Evolutionary conservation across 768 basidiomycete genomes (phyloP).

Genomic region (Tricholoma flavovirens): DNA sequence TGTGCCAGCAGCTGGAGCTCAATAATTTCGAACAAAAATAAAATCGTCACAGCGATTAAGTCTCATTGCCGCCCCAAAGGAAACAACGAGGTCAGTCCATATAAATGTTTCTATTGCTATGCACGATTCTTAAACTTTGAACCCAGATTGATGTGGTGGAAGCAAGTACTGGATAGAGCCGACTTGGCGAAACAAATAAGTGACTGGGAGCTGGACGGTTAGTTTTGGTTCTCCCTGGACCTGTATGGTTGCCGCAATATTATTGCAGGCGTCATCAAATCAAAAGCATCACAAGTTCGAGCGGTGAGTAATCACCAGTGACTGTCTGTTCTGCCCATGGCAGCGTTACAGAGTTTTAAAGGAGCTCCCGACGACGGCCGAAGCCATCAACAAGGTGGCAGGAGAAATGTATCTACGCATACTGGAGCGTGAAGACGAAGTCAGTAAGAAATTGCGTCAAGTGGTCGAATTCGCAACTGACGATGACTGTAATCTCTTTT

Average conservation of each 20-base stretch:
- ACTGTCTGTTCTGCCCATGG: neutral
- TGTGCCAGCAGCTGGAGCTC: slow-evolving; percentile 21
- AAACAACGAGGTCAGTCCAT: slow-evolving; percentile 8
- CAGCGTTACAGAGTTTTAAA: slow-evolving; percentile 11
- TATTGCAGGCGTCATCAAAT: slow-evolving; percentile 5
- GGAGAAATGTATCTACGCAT: slow-evolving; percentile 6
- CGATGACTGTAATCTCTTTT: slow-evolving; percentile 9
- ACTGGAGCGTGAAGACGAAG: slow-evolving; percentile 11
- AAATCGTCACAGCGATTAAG: slow-evolving; percentile 19
- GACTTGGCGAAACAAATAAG: slow-evolving; percentile 9
- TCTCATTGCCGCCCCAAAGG: slow-evolving; percentile 6
- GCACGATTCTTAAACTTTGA: neutral
- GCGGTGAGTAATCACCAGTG: slow-evolving; percentile 1
- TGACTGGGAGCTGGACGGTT: slow-evolving; percentile 11
- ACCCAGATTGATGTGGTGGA: slow-evolving; percentile 7
- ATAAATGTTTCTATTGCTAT: neutral
- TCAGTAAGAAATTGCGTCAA: slow-evolving; percentile 7
- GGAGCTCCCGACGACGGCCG: slow-evolving; percentile 4
- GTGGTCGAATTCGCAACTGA: slow-evolving; percentile 12
- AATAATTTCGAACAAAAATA: slow-evolving; percentile 24
- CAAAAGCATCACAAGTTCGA: slow-evolving; percentile 12
- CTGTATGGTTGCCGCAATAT: neutral
- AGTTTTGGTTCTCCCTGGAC: neutral
- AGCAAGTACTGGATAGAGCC: slow-evolving; percentile 5
- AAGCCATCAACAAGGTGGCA: slow-evolving; percentile 8